These are phyloP conservation scores for Mycosphaerella sp. DNA, from an alignment of 2,329 filamentous ascomycete species.

Conservation along the genomic window DNA sequence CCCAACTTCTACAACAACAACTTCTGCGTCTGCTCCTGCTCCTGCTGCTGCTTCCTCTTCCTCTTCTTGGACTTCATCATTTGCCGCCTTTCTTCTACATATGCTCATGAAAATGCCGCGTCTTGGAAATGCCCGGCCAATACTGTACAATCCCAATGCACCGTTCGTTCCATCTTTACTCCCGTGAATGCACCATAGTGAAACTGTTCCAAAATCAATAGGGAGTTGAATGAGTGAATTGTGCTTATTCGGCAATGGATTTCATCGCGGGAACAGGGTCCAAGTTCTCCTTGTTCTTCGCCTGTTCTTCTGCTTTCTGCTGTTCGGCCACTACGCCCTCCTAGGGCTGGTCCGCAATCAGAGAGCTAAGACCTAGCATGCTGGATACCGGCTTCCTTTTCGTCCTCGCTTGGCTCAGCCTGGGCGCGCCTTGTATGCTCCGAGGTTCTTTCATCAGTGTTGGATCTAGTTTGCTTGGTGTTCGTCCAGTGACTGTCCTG, in stretches of 20 bases:
- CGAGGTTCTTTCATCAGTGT: slow-evolving; percentile 87
- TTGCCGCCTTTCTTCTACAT: background rate
- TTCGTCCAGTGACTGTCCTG: slow-evolving; percentile 53
- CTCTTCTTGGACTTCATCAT: too few relatives aligned
- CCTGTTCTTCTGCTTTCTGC: slow-evolving; percentile 5
- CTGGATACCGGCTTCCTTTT: slow-evolving; percentile 46
- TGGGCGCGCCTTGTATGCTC: slow-evolving; percentile 79
- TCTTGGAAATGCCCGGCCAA: background rate
- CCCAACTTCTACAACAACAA: too few relatives aligned
- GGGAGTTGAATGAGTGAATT: background rate
- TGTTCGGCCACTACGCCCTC: slow-evolving; percentile 9
- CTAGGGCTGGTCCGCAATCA: slow-evolving; percentile 23
- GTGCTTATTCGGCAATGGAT: slow-evolving; percentile 5
- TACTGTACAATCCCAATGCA: background rate
- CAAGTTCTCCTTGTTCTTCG: slow-evolving; percentile 3
- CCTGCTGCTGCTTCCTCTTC: too few relatives aligned
- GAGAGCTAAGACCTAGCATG: slow-evolving; percentile 31
- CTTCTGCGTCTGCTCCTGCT: too few relatives aligned
- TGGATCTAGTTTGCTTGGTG: slow-evolving; percentile 77
- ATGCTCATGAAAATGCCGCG: background rate
- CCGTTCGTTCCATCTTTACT: background rate
- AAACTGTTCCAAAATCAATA: background rate
- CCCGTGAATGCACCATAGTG: background rate
- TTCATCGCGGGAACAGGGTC: background rate
- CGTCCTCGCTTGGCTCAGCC: slow-evolving; percentile 47